Evolutionary conservation across 495 filamentous ascomycete species (phyloP), one percentile per base, ranked within the genome.

Genomic region (Terfezia boudieri): DNA sequence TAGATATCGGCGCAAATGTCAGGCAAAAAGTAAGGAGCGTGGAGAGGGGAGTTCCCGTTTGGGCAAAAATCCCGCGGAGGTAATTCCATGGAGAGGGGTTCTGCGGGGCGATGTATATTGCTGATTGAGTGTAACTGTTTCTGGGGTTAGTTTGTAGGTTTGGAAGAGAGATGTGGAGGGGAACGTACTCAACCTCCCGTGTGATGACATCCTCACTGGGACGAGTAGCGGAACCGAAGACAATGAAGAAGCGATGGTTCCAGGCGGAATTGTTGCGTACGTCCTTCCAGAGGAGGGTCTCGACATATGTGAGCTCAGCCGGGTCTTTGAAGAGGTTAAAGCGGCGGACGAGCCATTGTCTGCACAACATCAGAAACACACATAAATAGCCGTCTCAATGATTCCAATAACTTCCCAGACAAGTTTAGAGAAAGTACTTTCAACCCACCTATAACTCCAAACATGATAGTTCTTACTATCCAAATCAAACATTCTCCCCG

Each of bases 381-480:
- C 26, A 32, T 32, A 0, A 32, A 32, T 2, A 26, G 26, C 84
- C 76, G 66, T 12, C 36, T 63, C 17, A 59, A 50, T 36, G 32
- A 16, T 36, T 8, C 14, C 12, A 14, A 53, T 32, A 43, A 37
- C 36, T 12, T 17, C 26, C 9, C n/a, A 36, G 10, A 23, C 16
- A 52, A 38, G 12, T 1, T 17, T 16, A 32, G 11, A 14, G 9
- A 32, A 11, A 37, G 9, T 6, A 7, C 14, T 37, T 14, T 14
- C 37, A 12, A 51, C 26, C 8, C 54, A 61, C 59, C 62, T 59
- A 67, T 96, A 96, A 53, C 80, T 84, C 89, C 90, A 98, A 41
- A 98, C 92, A 66, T 98, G 90, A 65, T 96, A 96, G 71, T 98
- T 98, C 67, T 98, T 98, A 11, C 80, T 76, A 67, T 98, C 90